A percentile compares a stretch with the other conserved stretches of the same genome.
phyloP scores from a whole-genome alignment of 2,329 filamentous ascomycete species.

The Xylaria sp. region DNA sequence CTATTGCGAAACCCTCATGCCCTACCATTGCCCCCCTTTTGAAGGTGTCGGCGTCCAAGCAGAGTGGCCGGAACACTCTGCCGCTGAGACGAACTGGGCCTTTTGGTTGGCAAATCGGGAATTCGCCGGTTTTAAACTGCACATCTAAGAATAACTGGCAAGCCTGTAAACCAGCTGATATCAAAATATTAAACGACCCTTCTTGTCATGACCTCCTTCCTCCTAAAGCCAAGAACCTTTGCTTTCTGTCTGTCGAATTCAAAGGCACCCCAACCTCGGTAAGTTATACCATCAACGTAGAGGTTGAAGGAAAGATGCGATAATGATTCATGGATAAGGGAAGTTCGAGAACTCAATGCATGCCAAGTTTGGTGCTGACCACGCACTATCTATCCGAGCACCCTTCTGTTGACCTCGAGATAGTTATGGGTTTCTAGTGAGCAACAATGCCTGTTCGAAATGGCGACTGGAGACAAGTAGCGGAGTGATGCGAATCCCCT shows the following conservation, averaged over 20 bases:
- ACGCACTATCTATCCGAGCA: neutral
- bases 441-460: slow-evolving; percentile 3
- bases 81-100: neutral
- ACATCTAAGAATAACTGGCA: slow-evolving; percentile 15
- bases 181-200: slow-evolving; percentile 2
- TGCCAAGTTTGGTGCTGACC: neutral
- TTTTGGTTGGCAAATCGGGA: neutral
- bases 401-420: slow-evolving; percentile 19
- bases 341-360: slow-evolving; percentile 7
- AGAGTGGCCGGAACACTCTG: neutral
- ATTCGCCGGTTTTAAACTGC: neutral
- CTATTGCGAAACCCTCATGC: slow-evolving; percentile 4
- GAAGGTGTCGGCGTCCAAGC: neutral
- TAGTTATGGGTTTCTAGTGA: slow-evolving; percentile 18
- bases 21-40: neutral
- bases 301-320: slow-evolving; percentile 2
- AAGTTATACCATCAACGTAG: neutral
- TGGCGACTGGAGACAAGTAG: neutral
- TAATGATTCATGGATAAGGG: neutral
- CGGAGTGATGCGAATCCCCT: slow-evolving; percentile 14
- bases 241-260: slow-evolving; percentile 3
- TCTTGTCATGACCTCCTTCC: neutral
- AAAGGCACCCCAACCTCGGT: slow-evolving; percentile 9
- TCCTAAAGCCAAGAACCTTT: slow-evolving; percentile 11
- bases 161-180: slow-evolving; percentile 4